A percentile compares a stretch with the other conserved stretches of the same genome.
These are phyloP conservation scores for Aspergillus amoenus DNA, from an alignment of 2,329 filamentous ascomycete genomes.

Conservation along the genomic window DNA sequence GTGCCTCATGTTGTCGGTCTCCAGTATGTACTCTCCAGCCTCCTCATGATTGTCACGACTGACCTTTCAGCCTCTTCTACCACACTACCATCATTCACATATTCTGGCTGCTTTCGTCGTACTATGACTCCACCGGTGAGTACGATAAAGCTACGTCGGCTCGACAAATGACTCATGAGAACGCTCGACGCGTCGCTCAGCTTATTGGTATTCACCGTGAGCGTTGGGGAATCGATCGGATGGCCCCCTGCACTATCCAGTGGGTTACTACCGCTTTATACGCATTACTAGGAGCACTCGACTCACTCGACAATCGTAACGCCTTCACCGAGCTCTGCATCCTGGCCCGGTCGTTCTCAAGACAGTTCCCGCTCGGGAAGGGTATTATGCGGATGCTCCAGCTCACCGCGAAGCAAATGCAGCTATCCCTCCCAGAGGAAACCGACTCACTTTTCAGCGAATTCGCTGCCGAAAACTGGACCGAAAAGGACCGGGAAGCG, in stretches of 20 bases:
- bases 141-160: slow-evolving; percentile 12
- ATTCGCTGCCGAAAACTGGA: slow-evolving; percentile 23
- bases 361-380: slow-evolving; percentile 26
- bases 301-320: slow-evolving; percentile 19
- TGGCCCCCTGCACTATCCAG: slow-evolving; percentile 26
- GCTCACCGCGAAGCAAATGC: slow-evolving; percentile 24
- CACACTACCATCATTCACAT: slow-evolving; percentile 29
- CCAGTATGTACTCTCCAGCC: slow-evolving; percentile 20
- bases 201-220: slow-evolving; percentile 26
- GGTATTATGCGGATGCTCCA: slow-evolving; percentile 30
- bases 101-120: slow-evolving; percentile 25
- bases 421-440: slow-evolving; percentile 24
- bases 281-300: slow-evolving; percentile 27
- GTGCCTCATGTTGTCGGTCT: slow-evolving; percentile 28
- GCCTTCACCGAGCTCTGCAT: slow-evolving; percentile 30
- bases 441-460: slow-evolving; percentile 23
- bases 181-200: slow-evolving; percentile 22
- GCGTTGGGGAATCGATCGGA: slow-evolving; percentile 31
- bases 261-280: slow-evolving; percentile 27
- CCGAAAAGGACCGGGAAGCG: slow-evolving; percentile 9
- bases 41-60: neutral
- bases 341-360: slow-evolving; percentile 23
- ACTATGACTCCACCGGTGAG: slow-evolving; percentile 2
- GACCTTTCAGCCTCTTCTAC: slow-evolving; percentile 23
- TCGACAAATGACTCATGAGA: slow-evolving; percentile 18